Evolutionary conservation across 148 eudicot genomes (phyloP).

Genomic region (Polygonum aviculare): DNA sequence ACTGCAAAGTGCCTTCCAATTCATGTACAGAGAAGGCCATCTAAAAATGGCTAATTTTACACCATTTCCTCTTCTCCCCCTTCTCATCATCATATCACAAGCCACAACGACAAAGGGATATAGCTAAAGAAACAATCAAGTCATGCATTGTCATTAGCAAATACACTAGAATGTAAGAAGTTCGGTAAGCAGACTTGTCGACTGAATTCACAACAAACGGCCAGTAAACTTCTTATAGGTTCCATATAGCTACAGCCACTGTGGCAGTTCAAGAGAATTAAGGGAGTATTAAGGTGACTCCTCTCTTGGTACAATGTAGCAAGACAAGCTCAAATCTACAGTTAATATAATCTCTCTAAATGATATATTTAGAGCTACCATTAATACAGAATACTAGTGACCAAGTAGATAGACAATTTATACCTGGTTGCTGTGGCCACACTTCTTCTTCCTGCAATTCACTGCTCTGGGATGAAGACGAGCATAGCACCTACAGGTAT

Average conservation of each 20-base stretch:
- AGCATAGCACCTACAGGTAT: slow-evolving; percentile 32
- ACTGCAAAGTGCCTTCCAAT: not conserved
- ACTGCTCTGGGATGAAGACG: slow-evolving; percentile 38
- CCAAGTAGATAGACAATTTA: too few relatives aligned
- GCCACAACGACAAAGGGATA: not conserved
- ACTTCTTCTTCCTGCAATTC: slow-evolving; percentile 45
- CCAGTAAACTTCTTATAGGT: slow-evolving; percentile 10
- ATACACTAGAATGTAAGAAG: not conserved
- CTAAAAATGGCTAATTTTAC: slow-evolving; percentile 6
- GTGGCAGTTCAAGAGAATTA: slow-evolving; percentile 8
- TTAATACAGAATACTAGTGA: too few relatives aligned
- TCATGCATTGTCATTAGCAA: not conserved
- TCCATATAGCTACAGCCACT: slow-evolving; percentile 14
- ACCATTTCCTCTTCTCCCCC: slow-evolving; percentile 12
- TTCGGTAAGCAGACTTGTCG: slow-evolving; percentile 5
- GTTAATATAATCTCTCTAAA: too few relatives aligned
- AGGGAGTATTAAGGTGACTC: not conserved
- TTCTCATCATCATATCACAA: not conserved
- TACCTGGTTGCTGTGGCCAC: slow-evolving; percentile 39
- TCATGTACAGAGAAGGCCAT: slow-evolving; percentile 7
- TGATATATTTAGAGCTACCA: too few relatives aligned
- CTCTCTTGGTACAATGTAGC: not conserved
- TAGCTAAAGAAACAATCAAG: too few relatives aligned
- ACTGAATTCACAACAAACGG: slow-evolving; percentile 9
- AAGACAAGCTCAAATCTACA: not conserved